phyloP scores from a whole-genome alignment of 1,284 basidiomycete species.

The Puccinia triticina region DNA sequence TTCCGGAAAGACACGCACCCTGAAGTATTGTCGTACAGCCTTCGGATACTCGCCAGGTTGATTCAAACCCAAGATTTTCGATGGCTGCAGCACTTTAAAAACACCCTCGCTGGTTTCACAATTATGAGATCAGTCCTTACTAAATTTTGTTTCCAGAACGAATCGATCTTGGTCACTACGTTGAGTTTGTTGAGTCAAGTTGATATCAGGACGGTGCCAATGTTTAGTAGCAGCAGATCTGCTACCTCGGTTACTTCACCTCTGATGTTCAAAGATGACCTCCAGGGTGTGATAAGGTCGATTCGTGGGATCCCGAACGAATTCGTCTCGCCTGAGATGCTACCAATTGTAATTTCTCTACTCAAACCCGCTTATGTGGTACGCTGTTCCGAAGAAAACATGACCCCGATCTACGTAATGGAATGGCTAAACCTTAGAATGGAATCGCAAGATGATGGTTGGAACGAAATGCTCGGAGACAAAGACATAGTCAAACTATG shows the following conservation, averaged over 20 bases:
- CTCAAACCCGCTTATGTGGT: constrained; percentile 44
- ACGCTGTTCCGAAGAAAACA: constrained; percentile 12
- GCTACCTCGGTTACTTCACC: not conserved
- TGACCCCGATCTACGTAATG: constrained; percentile 38
- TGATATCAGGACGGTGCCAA: constrained; percentile 47
- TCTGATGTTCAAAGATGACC: constrained; percentile 39
- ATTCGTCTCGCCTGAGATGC: constrained; percentile 38
- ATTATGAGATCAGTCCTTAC: constrained; percentile 45
- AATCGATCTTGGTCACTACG: constrained; percentile 46
- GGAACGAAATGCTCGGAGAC: constrained; percentile 48
- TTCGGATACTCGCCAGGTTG: constrained; percentile 67
- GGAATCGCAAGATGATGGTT: constrained; percentile 41
- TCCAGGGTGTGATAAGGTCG: constrained; percentile 38
- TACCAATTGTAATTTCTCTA: constrained; percentile 40
- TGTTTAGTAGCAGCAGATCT: constrained; percentile 9
- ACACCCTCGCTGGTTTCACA: constrained; percentile 44
- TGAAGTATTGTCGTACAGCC: constrained; percentile 66
- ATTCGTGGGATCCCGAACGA: constrained; percentile 46
- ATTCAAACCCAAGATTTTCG: constrained; percentile 58
- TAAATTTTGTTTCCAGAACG: constrained; percentile 39
- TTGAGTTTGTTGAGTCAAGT: constrained; percentile 48
- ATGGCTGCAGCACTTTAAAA: constrained; percentile 48
- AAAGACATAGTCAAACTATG: constrained; percentile 44
- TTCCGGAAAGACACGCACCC: constrained; percentile 71
- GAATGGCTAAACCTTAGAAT: constrained; percentile 43